Evolutionary conservation across 164 flowering plant genomes (phyloP).

Genomic region (Vitis cinerea): DNA sequence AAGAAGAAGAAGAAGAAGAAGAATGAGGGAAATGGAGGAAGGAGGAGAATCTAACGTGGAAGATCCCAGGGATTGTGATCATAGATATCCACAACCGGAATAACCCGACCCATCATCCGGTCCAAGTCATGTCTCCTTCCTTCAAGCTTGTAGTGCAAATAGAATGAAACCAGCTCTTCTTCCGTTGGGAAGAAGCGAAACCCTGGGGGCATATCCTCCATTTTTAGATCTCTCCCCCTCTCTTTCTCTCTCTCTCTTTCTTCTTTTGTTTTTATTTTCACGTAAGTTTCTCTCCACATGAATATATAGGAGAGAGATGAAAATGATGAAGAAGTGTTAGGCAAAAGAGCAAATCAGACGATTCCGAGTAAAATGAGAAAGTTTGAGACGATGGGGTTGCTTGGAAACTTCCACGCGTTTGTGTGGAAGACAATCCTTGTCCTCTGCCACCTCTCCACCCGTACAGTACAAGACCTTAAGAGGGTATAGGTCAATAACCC

Average conservation of each 20-base stretch:
- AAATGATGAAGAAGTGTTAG: not conserved
- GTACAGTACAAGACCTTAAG: too few relatives aligned
- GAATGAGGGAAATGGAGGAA: not conserved
- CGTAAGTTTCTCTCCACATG: too few relatives aligned
- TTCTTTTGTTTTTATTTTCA: too few relatives aligned
- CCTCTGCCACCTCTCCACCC: too few relatives aligned
- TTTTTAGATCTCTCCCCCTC: slow-evolving; percentile 1
- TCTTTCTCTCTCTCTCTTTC: too few relatives aligned
- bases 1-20: not conserved
- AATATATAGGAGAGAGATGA: too few relatives aligned
- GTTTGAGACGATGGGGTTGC: not conserved
- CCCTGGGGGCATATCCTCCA: slow-evolving; percentile 37
- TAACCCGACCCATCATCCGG: slow-evolving; percentile 36
- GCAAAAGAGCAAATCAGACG: not conserved
- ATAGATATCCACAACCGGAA: slow-evolving; percentile 45
- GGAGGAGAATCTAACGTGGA: slow-evolving; percentile 32
- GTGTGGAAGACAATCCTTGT: not conserved
- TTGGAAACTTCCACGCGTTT: slow-evolving; percentile 20
- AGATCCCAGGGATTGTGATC: slow-evolving; percentile 51
- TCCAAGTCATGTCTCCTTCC: slow-evolving; percentile 22
- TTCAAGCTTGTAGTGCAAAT: slow-evolving; percentile 45
- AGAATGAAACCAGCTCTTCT: slow-evolving; percentile 55
- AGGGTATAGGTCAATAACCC: too few relatives aligned
- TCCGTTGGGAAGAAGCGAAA: slow-evolving; percentile 71
- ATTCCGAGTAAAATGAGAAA: not conserved